phyloP scores from a whole-genome alignment of 2,329 filamentous ascomycete species.

The Talaromyces sp. region DNA sequence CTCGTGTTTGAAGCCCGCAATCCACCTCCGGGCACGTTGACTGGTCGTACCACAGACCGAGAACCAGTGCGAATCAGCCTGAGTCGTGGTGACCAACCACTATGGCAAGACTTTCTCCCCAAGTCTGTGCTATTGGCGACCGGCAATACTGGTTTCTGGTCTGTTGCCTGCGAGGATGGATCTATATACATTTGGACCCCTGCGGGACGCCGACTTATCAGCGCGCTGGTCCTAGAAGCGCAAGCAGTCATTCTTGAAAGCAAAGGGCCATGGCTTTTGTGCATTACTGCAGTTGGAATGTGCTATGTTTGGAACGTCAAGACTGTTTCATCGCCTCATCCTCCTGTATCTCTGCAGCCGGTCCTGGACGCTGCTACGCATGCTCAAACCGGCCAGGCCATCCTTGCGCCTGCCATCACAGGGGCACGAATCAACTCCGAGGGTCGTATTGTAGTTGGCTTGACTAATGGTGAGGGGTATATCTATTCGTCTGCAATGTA shows the following conservation, averaged over 20 bases:
- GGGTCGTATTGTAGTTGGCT: slow-evolving; percentile 80
- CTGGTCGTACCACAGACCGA: slow-evolving; percentile 59
- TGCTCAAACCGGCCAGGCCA: slow-evolving; percentile 73
- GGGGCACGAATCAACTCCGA: slow-evolving; percentile 87
- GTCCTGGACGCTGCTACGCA: slow-evolving; percentile 83
- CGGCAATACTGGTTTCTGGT: slow-evolving; percentile 87
- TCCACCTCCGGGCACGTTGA: slow-evolving; percentile 59
- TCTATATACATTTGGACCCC: slow-evolving; percentile 89
- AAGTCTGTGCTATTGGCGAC: slow-evolving; percentile 83
- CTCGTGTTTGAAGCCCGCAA: slow-evolving; percentile 87
- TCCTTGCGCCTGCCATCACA: slow-evolving; percentile 76
- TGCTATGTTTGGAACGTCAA: slow-evolving; percentile 93
- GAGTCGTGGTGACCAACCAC: slow-evolving; percentile 70
- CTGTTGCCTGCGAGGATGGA: slow-evolving; percentile 88
- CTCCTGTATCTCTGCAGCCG: slow-evolving; percentile 82
- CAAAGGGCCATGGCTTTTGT: slow-evolving; percentile 82
- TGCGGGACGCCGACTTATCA: slow-evolving; percentile 79
- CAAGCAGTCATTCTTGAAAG: slow-evolving; percentile 93
- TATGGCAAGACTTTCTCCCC: slow-evolving; percentile 95
- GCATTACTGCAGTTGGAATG: slow-evolving; percentile 81
- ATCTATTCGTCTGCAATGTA: slow-evolving; percentile 82
- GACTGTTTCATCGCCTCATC: slow-evolving; percentile 77
- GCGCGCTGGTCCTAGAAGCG: slow-evolving; percentile 80
- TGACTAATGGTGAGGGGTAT: slow-evolving; percentile 93
- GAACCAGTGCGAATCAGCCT: slow-evolving; percentile 83